Evolutionary conservation across 441 rosid genomes (phyloP).

Genomic region (Pelargonium fulgidum): DNA sequence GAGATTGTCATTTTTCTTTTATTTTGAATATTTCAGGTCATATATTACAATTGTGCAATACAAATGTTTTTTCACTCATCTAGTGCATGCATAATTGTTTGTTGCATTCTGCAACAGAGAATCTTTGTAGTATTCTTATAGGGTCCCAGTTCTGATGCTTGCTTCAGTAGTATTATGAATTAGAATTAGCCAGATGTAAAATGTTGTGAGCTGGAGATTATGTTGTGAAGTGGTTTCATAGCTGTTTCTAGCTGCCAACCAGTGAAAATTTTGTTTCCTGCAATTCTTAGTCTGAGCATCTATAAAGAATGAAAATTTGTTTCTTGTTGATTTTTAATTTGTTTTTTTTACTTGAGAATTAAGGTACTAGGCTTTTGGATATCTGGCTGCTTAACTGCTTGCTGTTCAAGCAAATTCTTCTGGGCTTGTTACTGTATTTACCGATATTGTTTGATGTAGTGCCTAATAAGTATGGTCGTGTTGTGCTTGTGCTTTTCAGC

Average conservation of each 20-base stretch:
- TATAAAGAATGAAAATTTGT: too few species aligned
- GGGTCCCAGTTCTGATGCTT: background rate
- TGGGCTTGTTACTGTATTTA: background rate
- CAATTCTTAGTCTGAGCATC: too few species aligned
- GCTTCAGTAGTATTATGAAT: background rate
- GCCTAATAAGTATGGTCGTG: conserved; percentile 1
- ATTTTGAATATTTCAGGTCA: conserved; percentile 9
- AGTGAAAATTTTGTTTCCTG: too few species aligned
- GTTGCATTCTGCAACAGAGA: background rate
- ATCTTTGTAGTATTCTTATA: too few species aligned
- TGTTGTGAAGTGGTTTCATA: background rate
- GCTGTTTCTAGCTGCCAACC: background rate
- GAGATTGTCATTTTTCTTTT: conserved; percentile 8
- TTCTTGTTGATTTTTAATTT: too few species aligned
- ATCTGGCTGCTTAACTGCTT: background rate
- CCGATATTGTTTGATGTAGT: background rate
- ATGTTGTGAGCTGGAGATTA: background rate
- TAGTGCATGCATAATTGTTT: background rate
- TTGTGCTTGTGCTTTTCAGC: conserved; percentile 39
- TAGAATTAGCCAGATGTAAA: background rate
- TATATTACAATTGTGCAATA: conserved; percentile 9
- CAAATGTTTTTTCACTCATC: background rate
- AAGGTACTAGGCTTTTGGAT: background rate
- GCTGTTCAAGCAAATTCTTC: background rate
- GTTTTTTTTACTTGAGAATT: too few species aligned